Evolutionary conservation across 2,329 filamentous ascomycete genomes (phyloP), one percentile per base, ranked within the genome.

Genomic region (Sclerotinia trifoliorum): DNA sequence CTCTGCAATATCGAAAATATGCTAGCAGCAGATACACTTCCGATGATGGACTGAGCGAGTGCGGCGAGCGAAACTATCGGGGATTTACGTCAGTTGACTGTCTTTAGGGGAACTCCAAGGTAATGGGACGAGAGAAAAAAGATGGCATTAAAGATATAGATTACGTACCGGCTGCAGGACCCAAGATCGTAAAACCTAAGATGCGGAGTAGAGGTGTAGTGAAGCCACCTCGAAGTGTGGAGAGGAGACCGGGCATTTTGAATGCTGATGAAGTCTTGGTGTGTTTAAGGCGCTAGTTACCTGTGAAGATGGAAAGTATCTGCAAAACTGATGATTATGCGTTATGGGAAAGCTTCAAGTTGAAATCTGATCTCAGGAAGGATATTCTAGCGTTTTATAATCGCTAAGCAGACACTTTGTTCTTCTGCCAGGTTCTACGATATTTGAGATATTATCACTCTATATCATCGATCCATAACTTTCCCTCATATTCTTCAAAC

Each of bases 1-100:
- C 63, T 65, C 44, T 65, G 39, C 4, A 58, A 26, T 10, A 21
- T 35, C 39, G 52, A 26, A 39, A 65, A 65, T 6, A 58, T 13
- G 26, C 52, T 21, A 57, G 26, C 39, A 21, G 39, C 39, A 46
- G 26, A 3, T 32, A 65, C 8, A 6, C 39, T 65, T 21, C 63
- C 63, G 8, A 48, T 35, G 1, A 65, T 3, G 17, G 24, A 15
- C 19, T 65, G 63, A 2, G 19, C 32, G 0, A 55, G 5, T 8
- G 51, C 15, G 3, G 63, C 63, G 2, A 65, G 11, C 5, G 63
- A 65, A 48, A 15, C 51, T 65, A 48, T 39, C 24, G 1, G 1
- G 1, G 2, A 19, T 2, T 5, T 21, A 19, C 11, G 8, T 62
- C 39, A 62, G 60, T 35, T 17, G 2, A 11, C 1, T 11, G 1